Evolutionary conservation across 169 alveolate genomes (phyloP), one percentile per base, ranked within the genome.

Genomic region (Condylostoma magnum): DNA sequence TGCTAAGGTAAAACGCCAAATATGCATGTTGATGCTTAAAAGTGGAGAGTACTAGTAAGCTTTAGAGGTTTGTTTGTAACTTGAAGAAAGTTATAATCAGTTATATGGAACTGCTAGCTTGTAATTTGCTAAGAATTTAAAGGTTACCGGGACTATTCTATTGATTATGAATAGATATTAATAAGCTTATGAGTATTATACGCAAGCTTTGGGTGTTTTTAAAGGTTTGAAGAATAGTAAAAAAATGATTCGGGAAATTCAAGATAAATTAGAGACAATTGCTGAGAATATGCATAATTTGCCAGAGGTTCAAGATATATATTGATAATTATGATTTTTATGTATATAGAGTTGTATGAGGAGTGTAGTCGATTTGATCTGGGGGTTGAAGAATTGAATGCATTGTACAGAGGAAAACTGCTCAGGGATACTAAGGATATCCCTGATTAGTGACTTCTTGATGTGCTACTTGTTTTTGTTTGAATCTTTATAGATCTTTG

Each of bases 131-230:
- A 41, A 41, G 48, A 10, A 41, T 15, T 15, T 41, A 41, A 41
- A 41, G 15, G 48, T 41, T 15, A 41, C 48, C 15, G 48, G 48
- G 15, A 41, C 48, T 41, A 41, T 41, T 41, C 15, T 41, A 10
- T 15, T 41, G 48, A 41, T 41, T 41, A 10, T 41, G 15, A 15
- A 41, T 10, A 41, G 15, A 10, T 41, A 10, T 15, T 10, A 15
- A 41, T 15, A 41, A 41, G 48, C 48, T 15, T 41, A 41, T 41
- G 15, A 41, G 10, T 41, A 41, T 41, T 41, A 10, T 10, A 10
- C 48, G 15, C 10, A 41, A 15, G 48, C 48, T 15, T 41, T 41
- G 20, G 70, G 69, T 22, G 84, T 86, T 6, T 88, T 84, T 57
- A 89, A 84, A 52, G 66, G 69, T 8, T 76, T 80, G 33, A 55